These are phyloP conservation scores for Bjerkandera adusta DNA, from an alignment of 1,284 basidiomycete genomes.

Conservation along the genomic window DNA sequence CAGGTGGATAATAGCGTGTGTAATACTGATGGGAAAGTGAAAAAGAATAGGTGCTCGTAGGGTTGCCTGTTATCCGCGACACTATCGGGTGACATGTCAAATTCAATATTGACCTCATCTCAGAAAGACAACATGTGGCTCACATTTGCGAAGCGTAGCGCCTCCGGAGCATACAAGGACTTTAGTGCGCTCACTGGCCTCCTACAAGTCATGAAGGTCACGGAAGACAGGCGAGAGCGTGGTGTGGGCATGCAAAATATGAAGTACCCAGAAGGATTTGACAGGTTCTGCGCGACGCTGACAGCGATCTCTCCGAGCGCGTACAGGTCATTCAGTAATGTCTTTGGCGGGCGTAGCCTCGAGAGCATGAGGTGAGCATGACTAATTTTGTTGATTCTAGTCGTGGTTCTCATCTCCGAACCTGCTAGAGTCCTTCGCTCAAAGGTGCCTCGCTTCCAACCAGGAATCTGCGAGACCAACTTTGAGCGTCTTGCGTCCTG, in stretches of 20 bases:
- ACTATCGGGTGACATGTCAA: too few species aligned
- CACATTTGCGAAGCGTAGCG: too few species aligned
- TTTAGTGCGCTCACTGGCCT: too few species aligned
- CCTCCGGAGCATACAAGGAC: too few species aligned
- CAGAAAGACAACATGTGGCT: too few species aligned
- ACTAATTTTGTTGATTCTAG: background rate
- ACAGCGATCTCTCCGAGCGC: background rate
- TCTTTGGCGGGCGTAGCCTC: background rate
- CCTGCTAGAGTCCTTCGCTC: background rate
- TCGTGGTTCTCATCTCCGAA: too few species aligned
- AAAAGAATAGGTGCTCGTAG: too few species aligned
- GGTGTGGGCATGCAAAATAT: conserved; percentile 1
- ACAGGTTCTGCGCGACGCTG: conserved; percentile 2
- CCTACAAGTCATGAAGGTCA: too few species aligned
- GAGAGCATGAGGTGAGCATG: background rate
- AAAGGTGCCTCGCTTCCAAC: background rate
- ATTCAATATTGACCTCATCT: too few species aligned
- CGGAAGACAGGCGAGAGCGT: background rate
- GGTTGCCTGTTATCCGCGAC: too few species aligned
- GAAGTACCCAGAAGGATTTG: conserved; percentile 1
- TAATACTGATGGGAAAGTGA: too few species aligned
- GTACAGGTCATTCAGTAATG: background rate
- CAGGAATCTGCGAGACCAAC: background rate
- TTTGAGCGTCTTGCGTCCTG: background rate
- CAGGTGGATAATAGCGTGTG: too few species aligned